Percentiles rank a stretch among this genome's conserved stretches.
Evolutionary conservation across 495 filamentous ascomycete species (phyloP).

Genomic region (Copromyces sp.): DNA sequence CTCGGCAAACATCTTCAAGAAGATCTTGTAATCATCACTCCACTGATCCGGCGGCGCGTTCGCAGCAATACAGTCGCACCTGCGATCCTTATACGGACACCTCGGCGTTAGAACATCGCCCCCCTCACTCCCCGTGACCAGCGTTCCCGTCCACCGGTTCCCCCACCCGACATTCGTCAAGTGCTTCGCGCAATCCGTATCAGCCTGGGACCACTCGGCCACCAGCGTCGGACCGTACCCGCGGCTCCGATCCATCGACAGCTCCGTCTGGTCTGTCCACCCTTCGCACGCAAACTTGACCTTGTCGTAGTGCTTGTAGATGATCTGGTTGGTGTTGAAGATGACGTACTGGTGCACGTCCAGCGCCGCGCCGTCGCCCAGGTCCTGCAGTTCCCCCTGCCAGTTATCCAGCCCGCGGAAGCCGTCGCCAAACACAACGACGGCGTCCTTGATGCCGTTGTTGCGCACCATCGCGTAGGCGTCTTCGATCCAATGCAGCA

Average conservation of each 20-base stretch:
- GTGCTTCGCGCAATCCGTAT: conserved; percentile 84
- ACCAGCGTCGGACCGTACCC: conserved; percentile 96
- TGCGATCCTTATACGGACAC: conserved; percentile 55
- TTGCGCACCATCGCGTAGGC: conserved; percentile 55
- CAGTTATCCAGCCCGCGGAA: conserved; percentile 74
- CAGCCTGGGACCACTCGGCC: conserved; percentile 96
- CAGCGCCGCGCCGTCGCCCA: conserved; percentile 50
- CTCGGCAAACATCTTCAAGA: conserved; percentile 80
- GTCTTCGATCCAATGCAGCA: conserved; percentile 59
- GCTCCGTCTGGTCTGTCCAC: conserved; percentile 70
- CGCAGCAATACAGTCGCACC: conserved; percentile 64
- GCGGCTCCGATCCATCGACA: conserved; percentile 56
- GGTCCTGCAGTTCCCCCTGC: conserved; percentile 54
- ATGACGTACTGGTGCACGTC: conserved; percentile 94
- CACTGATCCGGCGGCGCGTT: conserved; percentile 64
- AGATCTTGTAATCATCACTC: conserved; percentile 68
- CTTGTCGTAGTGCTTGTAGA: conserved; percentile 61
- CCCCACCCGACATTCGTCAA: conserved; percentile 87
- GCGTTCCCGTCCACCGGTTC: conserved; percentile 82
- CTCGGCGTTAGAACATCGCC: conserved; percentile 47
- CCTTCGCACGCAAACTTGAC: conserved; percentile 74
- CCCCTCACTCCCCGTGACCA: conserved; percentile 43
- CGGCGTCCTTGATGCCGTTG: conserved; percentile 55
- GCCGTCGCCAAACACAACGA: conserved; percentile 69
- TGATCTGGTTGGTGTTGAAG: conserved; percentile 70